A percentile compares a stretch with the other conserved stretches of the same genome.
Evolutionary conservation across 176 grass and related monocot genomes (phyloP).

Genomic region (Secale cereale): DNA sequence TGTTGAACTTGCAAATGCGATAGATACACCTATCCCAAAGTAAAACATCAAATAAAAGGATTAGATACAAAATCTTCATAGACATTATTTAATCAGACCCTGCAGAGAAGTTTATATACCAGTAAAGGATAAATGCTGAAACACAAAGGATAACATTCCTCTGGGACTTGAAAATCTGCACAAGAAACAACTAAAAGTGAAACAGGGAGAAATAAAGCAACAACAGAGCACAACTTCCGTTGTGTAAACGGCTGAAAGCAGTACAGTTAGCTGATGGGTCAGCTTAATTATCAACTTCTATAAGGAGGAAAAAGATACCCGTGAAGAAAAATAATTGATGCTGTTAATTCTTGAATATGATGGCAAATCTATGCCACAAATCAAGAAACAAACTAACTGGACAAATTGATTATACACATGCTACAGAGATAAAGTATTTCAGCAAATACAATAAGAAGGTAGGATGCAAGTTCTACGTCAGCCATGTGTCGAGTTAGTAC

Average conservation of each 20-base stretch:
- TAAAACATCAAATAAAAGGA: background rate
- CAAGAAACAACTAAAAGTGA: constrained; percentile 23
- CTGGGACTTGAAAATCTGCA: constrained; percentile 93
- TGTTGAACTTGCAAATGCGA: constrained; percentile 77
- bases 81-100: constrained; percentile 13
- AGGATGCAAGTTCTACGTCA: background rate
- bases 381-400: background rate
- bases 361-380: background rate
- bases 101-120: constrained; percentile 46
- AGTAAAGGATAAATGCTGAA: constrained; percentile 77
- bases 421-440: background rate
- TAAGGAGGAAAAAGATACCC: background rate
- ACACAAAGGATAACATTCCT: constrained; percentile 89
- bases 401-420: background rate
- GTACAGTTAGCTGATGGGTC: background rate
- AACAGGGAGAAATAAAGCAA: background rate
- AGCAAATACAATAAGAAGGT: background rate
- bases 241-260: background rate
- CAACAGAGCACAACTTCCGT: background rate
- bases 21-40: constrained; percentile 55
- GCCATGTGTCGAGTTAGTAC: background rate
- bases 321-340: background rate
- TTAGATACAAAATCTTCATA: constrained; percentile 1
- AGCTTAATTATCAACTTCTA: constrained; percentile 1
- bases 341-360: background rate